Base-by-base conservation (phyloP, 176 grass and related monocot genomes). In the Bonia amplexicaulis region DNA sequence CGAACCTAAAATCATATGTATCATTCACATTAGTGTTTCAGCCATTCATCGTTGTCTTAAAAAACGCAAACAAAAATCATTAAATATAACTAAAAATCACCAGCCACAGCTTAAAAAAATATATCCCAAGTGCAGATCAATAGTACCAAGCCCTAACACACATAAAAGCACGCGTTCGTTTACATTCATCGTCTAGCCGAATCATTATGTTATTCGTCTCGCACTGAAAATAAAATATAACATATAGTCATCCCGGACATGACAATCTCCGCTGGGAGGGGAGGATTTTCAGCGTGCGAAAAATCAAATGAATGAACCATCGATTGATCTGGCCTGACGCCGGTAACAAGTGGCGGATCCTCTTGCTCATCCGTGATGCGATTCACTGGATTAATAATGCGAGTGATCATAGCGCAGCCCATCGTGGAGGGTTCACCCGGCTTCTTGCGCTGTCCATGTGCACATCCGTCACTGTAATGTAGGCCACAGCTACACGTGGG, bases 31-130 rank as follows among this genome's bases (percentile, higher is more conserved):
- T 3, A 1, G 2, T 33, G 31, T 33, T 3, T 33, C 31, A 33
- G 3, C 3, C 31, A 33, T 33, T 33, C 31, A 3, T 33, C 31
- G 2, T 3, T 33, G 3, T 33, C 5, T 37, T 37, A 0, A 37
- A 37, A 37, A 37, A 37, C 4, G 5, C 4, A 37, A 0, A 37
- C 4, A 37, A 37, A 37, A 37, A 37, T 37, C 5, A 37, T 37
- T 37, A 37, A 0, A 5, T 37, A 37, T 5, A 37, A 0, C 35
- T 5, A 37, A 37, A 37, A 37, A 0, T 0, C 35, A 37, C 2
- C 35, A 0, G 0, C 3, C 33, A 35, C 4, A 35, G 1, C 0
- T 4, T 37, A 37, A 37, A 37, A 37, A 37, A 35, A 37, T 0
- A 37, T 37, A 37, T 6, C 35, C 10, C 9, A 9, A 10, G 2